These are phyloP conservation scores for Aspergillus ruber DNA, from an alignment of 2,329 filamentous ascomycete species.

Conservation along the genomic window DNA sequence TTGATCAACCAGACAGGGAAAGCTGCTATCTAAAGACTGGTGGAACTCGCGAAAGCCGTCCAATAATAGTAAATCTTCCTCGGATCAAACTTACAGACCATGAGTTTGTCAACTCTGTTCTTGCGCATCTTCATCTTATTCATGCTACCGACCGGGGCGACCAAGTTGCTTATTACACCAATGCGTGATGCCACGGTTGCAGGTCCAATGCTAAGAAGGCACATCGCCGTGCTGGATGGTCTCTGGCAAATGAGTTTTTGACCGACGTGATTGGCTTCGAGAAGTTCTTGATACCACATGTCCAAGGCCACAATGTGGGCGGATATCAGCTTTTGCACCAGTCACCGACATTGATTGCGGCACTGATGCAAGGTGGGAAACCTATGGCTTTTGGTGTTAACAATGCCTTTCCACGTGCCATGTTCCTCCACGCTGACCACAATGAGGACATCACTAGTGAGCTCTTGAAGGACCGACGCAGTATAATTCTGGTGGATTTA, in stretches of 20 bases:
- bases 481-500: conserved; percentile 53
- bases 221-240: conserved; percentile 47
- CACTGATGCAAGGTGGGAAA: conserved; percentile 59
- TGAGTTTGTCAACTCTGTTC: conserved; percentile 20
- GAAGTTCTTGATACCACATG: conserved; percentile 41
- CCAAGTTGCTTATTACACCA: conserved; percentile 48
- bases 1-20: too few relatives aligned
- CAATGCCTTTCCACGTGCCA: conserved; percentile 47
- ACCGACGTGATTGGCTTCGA: conserved; percentile 44
- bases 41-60: too few relatives aligned
- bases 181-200: conserved; percentile 45
- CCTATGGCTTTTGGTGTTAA: conserved; percentile 55
- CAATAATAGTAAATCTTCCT: conserved; percentile 45
- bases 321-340: conserved; percentile 48
- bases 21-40: too few relatives aligned
- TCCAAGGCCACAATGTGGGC: conserved; percentile 41
- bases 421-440: conserved; percentile 44
- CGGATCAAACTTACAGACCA: conserved; percentile 27
- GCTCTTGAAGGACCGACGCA: conserved; percentile 36
- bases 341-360: conserved; percentile 47
- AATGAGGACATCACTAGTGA: conserved; percentile 36
- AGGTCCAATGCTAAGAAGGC: conserved; percentile 45
- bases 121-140: conserved; percentile 23
- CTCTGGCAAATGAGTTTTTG: conserved; percentile 48
- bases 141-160: conserved; percentile 42